Base-by-base conservation (phyloP, 768 basidiomycete genomes). In the Auriscalpium vulgare region DNA sequence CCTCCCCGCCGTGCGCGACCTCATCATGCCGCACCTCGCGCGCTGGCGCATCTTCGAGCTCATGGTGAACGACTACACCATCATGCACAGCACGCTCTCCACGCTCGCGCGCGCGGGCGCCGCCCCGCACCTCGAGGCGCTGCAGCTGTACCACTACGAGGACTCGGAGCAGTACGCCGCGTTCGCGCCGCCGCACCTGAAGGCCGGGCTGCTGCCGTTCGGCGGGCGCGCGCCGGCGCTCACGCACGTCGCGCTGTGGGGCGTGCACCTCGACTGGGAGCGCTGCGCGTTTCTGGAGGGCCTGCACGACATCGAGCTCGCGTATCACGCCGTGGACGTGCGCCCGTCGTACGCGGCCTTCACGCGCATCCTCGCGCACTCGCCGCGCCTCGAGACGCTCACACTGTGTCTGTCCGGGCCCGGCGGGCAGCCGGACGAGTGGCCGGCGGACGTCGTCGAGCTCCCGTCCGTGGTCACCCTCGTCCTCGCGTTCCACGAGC, bases 181-280 rank as follows among this genome's bases (percentile, higher is more conserved):
- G 68, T 80, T 83, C 69, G 56, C 59, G 4, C 75, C 76, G 4
- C 66, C 69, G 16, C 68, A 73, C 17, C 71, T 80, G 47, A 68
- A 66, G 46, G 71, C 69, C 10, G 69, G 69, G 19, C 69, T 75
- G 10, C 73, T 80, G 16, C 83, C 88, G 62, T 73, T 80, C 53
- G 74, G 79, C 3, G 75, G 77, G 23, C 75, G 75, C 16, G 68
- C 70, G 8, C 88, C 88, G 1, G 74, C 71, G 8, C 70, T 90
- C 13, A 69, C 66, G 17, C 62, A 69, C 4, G 67, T 81, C 37
- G 70, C 72, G 10, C 71, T 90, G 29, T 87, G 83, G 82, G 87
- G 85, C 40, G 82, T 88, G 5, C 87, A 87, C 58, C 67, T 89
- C 37, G 76, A 83, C 55, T 90, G 88, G 88, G 71, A 75, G 35